Evolutionary conservation across 2,329 filamentous ascomycete genomes (phyloP).

Genomic region (Diplodia scrobiculata): DNA sequence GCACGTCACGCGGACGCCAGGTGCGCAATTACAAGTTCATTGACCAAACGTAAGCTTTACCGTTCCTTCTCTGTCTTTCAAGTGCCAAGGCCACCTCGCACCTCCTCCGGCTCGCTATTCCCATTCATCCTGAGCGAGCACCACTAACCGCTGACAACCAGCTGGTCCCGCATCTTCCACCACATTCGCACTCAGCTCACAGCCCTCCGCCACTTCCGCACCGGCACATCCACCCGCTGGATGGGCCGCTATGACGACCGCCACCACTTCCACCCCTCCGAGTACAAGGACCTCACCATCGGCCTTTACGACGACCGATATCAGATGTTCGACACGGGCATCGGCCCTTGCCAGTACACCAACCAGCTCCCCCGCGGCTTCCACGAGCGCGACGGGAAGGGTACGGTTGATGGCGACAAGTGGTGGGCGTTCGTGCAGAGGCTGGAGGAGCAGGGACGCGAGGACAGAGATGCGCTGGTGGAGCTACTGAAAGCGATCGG

Average conservation of each 20-base stretch:
- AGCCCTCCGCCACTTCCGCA: constrained; percentile 1
- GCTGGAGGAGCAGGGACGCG: background rate
- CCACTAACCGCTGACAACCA: background rate
- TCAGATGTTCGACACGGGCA: background rate
- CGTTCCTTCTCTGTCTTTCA: constrained; percentile 2
- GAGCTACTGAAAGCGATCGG: background rate
- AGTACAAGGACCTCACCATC: background rate
- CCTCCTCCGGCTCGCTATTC: too few relatives aligned
- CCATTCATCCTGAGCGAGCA: background rate
- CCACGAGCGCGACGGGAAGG: background rate
- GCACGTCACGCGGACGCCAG: too few relatives aligned
- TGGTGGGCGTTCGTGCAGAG: background rate
- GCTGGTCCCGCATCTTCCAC: background rate
- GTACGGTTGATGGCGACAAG: background rate
- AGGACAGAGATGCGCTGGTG: background rate
- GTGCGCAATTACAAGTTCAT: background rate
- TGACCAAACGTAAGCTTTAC: background rate
- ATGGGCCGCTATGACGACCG: background rate
- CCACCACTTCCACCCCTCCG: background rate
- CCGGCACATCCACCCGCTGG: constrained; percentile 1
- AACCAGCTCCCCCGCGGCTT: background rate
- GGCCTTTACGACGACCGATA: background rate
- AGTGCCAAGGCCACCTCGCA: background rate
- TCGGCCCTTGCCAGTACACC: background rate
- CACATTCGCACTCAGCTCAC: background rate